A percentile compares a stretch with the other conserved stretches of the same genome.
These are phyloP conservation scores for Saraca asoca DNA, from an alignment of 331 rosid species.

Conservation along the genomic window DNA sequence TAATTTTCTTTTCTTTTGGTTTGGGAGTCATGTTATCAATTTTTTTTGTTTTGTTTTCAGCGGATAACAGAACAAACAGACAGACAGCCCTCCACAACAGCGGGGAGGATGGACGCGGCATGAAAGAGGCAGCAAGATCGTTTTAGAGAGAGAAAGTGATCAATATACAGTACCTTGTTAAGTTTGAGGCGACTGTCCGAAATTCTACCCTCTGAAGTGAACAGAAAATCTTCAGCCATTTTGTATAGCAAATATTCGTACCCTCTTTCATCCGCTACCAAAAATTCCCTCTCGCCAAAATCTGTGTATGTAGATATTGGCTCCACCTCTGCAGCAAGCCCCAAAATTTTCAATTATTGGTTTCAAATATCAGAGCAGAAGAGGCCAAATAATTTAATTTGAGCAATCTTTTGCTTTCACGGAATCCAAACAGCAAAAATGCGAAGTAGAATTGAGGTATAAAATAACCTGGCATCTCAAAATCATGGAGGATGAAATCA, in stretches of 20 bases:
- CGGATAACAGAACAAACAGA: slow-evolving; percentile 35
- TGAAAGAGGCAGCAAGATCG: slow-evolving; percentile 1
- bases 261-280: slow-evolving; percentile 95
- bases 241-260: slow-evolving; percentile 73
- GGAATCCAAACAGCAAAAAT: slow-evolving; percentile 26
- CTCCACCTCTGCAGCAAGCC: slow-evolving; percentile 69
- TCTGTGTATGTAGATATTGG: slow-evolving; percentile 84
- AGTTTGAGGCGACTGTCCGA: slow-evolving; percentile 83
- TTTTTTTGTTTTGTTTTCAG: slow-evolving; percentile 13
- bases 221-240: slow-evolving; percentile 78
- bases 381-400: neutral
- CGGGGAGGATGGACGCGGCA: slow-evolving; percentile 11
- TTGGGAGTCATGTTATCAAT: neutral
- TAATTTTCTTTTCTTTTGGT: slow-evolving; percentile 2
- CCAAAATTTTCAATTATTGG: slow-evolving; percentile 23
- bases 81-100: slow-evolving; percentile 20
- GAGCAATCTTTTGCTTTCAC: neutral
- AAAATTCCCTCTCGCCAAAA: slow-evolving; percentile 80
- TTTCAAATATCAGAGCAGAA: slow-evolving; percentile 16
- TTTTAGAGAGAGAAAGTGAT: slow-evolving; percentile 1
- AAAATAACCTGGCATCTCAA: slow-evolving; percentile 94
- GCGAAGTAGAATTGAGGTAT: neutral
- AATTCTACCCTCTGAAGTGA: slow-evolving; percentile 75
- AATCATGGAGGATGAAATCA: slow-evolving; percentile 90
- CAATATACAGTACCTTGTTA: slow-evolving; percentile 62